Evolutionary conservation across 139 green algal genomes (phyloP), one percentile per base, ranked within the genome.

Genomic region (Picochlorum sp.): DNA sequence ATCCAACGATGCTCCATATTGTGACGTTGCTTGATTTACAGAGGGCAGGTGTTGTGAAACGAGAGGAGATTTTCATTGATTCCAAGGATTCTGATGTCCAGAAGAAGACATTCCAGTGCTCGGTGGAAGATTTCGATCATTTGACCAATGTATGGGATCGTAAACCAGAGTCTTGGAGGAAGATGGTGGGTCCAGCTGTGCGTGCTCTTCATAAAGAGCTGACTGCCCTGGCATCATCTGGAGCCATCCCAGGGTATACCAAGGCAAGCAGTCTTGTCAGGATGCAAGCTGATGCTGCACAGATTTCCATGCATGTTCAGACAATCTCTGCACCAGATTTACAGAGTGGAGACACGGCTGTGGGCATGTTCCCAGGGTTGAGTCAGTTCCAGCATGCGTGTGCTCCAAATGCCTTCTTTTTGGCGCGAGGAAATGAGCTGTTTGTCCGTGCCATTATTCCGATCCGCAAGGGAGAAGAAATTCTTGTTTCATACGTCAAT

Each of bases 1-100:
- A 75, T 41, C 49, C 61, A 21, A 60, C 57, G 45, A 60, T 75
- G 69, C 61, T 75, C n/a, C 60, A 75, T 45, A 57, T 75, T 31
- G 26, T 75, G 50, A 28, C 49, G 11, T 55, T 70, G 21, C 50
- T 75, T 28, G 69, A 75, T 61, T 18, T 70, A 16, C 51, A 69
- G 38, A 26, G 69, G 21, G 24, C 37, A 20, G 9, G 20, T 7
- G 26, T 23, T 16, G 41, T 58, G 47, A n/a, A 2, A 2, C 6
- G 21, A 15, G 26, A 37, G 21, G 18, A 20, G 18, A 23, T 20
- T 20, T 21, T 21, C n/a, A 26, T 20, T 24, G n/a, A 20, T 13
- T 21, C 47, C 5, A 55, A 55, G n/a, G n/a, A 55, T 20, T 55
- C 47, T 26, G n/a, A 23, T 55, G 51, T n/a, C 6, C n/a, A 30